A percentile compares a stretch with the other conserved stretches of the same genome.
Evolutionary conservation across 306 rosid genomes (phyloP).

Genomic region (Cucumis melo): DNA sequence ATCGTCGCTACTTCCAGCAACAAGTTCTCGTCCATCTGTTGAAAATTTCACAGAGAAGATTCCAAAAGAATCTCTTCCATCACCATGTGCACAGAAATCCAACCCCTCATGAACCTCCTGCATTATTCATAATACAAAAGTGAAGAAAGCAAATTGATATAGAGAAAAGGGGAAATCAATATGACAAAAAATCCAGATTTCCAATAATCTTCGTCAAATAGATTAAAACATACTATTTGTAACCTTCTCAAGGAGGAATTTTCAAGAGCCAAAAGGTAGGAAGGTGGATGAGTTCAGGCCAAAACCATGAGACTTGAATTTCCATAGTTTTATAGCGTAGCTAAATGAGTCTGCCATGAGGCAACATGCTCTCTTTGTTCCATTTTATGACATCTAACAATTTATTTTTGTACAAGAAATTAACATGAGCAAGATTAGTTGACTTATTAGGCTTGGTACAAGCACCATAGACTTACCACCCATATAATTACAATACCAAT

Average conservation of each 20-base stretch:
- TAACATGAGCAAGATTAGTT: not conserved
- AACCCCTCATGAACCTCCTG: constrained; percentile 83
- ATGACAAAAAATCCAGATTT: not conserved
- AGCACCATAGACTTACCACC: not conserved
- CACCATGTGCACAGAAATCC: constrained; percentile 38
- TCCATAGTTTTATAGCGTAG: not conserved
- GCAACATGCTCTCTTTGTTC: not conserved
- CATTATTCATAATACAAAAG: constrained; percentile 14
- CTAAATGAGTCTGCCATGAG: not conserved
- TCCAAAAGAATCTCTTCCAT: constrained; percentile 44
- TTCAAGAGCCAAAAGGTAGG: not conserved
- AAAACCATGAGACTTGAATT: not conserved
- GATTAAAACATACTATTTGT: not conserved
- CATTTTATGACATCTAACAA: not conserved
- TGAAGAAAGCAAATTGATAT: not conserved
- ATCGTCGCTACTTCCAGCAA: constrained; percentile 75
- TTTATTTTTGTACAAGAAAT: not conserved
- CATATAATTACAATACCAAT: not conserved
- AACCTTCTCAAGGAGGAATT: not conserved
- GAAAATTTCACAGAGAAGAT: constrained; percentile 86
- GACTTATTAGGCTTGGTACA: not conserved
- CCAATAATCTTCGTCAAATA: not conserved
- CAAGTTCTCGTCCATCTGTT: constrained; percentile 75
- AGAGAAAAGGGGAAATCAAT: not conserved
- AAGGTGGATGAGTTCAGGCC: not conserved